A percentile compares a stretch with the other conserved stretches of the same genome.
Evolutionary conservation across 225 moss, liverwort and hornwort genomes (phyloP).

Genomic region (Lunularia cruciata): DNA sequence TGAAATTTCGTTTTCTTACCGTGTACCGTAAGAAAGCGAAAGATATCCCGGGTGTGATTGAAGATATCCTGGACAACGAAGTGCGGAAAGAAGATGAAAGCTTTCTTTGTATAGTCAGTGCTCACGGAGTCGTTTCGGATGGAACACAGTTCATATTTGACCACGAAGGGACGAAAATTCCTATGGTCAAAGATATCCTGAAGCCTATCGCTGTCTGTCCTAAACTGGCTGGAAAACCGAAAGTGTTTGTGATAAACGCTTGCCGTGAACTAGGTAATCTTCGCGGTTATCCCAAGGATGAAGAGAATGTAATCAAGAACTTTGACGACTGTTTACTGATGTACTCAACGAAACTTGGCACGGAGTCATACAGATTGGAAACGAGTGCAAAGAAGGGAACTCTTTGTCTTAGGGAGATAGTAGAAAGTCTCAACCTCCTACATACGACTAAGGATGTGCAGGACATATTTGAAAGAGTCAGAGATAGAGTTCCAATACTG

Average conservation of each 20-base stretch:
- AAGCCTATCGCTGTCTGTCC: neutral
- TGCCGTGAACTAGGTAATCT: neutral
- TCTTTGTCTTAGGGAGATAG: neutral
- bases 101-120: slow-evolving; percentile 1
- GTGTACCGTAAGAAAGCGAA: neutral
- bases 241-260: slow-evolving; percentile 14
- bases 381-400: neutral
- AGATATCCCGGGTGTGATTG: neutral
- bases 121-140: neutral
- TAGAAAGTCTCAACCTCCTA: neutral
- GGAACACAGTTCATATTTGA: slow-evolving; percentile 3
- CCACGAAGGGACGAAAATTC: neutral
- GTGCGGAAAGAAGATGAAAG: slow-evolving; percentile 14
- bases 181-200: neutral
- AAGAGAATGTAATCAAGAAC: neutral
- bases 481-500: neutral
- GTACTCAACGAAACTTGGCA: neutral
- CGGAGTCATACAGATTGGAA: neutral
- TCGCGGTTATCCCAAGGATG: neutral
- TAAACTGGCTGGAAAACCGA: slow-evolving; percentile 7
- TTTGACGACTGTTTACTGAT: slow-evolving; percentile 12
- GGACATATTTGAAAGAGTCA: neutral
- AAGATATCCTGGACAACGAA: neutral
- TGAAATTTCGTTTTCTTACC: neutral
- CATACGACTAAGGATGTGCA: slow-evolving; percentile 3